Conservation (phyloP, 208 protist genomes). For the Leishmania braziliensis region DNA sequence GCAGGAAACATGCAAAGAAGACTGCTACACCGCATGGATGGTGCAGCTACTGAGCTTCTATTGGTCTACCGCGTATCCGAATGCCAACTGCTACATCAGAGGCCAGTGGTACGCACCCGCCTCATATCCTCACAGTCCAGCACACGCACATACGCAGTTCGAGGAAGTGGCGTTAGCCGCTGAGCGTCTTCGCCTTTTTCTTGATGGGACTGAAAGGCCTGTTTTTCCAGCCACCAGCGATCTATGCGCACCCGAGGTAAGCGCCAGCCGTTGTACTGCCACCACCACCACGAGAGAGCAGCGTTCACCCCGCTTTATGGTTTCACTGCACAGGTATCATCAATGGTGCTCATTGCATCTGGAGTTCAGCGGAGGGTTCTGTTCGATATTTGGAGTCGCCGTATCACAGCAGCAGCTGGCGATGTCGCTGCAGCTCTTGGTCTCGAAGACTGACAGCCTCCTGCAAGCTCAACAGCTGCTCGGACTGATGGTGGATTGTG, state of each 20-base stretch:
- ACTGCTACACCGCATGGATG: not conserved
- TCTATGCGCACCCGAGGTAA: not conserved
- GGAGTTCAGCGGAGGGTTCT: not conserved
- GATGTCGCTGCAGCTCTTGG: slow-evolving; percentile 70
- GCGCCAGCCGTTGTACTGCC: not conserved
- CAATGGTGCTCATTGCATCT: not conserved
- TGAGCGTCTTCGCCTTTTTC: not conserved
- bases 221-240: not conserved
- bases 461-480: slow-evolving; percentile 74
- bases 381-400: no score
- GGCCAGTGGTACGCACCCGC: not conserved
- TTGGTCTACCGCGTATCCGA: not conserved
- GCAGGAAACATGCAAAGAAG: not conserved
- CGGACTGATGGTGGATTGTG: slow-evolving; percentile 57
- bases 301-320: not conserved
- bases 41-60: not conserved
- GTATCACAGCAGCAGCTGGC: slow-evolving; percentile 43
- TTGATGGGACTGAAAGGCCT: not conserved
- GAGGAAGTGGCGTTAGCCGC: not conserved
- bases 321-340: not conserved
- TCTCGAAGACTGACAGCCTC: slow-evolving; percentile 77
- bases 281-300: not conserved
- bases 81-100: not conserved
- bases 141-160: not conserved
- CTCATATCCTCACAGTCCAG: not conserved